These are phyloP conservation scores for Didymella arachidicola DNA, from an alignment of 2,329 filamentous ascomycete species.

Conservation along the genomic window DNA sequence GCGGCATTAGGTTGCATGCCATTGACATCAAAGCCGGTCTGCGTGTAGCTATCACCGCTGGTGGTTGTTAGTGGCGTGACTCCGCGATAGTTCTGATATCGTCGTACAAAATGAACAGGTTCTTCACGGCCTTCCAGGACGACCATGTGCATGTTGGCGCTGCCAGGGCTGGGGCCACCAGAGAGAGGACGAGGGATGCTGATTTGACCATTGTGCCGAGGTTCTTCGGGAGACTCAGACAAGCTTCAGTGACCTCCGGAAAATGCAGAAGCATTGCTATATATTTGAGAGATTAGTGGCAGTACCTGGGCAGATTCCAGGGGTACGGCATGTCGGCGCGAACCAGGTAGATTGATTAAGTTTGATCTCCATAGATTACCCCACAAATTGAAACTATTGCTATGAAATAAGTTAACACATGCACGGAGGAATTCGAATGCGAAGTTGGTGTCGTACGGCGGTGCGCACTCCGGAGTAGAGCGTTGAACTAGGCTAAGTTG, in stretches of 20 bases:
- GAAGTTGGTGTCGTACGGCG: constrained; percentile 3
- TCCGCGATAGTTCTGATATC: background rate
- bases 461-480: constrained; percentile 3
- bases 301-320: constrained; percentile 23
- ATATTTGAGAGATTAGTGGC: constrained; percentile 18
- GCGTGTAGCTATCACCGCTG: constrained; percentile 67
- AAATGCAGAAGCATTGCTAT: constrained; percentile 14
- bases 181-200: constrained; percentile 30
- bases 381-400: constrained; percentile 26
- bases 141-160: constrained; percentile 39
- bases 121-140: constrained; percentile 44
- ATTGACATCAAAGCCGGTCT: constrained; percentile 65
- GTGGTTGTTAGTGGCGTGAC: constrained; percentile 4
- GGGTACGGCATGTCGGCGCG: constrained; percentile 27
- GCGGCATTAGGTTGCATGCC: constrained; percentile 59
- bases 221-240: background rate
- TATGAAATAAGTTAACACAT: constrained; percentile 16
- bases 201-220: constrained; percentile 33
- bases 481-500: constrained; percentile 13
- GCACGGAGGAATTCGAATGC: constrained; percentile 32
- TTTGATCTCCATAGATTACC: constrained; percentile 30
- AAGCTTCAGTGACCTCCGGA: constrained; percentile 1
- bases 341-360: constrained; percentile 40
- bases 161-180: constrained; percentile 33
- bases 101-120: constrained; percentile 46